phyloP scores from a whole-genome alignment of 371 early-diverging fungal genomes.

The Mycotypha africana region DNA sequence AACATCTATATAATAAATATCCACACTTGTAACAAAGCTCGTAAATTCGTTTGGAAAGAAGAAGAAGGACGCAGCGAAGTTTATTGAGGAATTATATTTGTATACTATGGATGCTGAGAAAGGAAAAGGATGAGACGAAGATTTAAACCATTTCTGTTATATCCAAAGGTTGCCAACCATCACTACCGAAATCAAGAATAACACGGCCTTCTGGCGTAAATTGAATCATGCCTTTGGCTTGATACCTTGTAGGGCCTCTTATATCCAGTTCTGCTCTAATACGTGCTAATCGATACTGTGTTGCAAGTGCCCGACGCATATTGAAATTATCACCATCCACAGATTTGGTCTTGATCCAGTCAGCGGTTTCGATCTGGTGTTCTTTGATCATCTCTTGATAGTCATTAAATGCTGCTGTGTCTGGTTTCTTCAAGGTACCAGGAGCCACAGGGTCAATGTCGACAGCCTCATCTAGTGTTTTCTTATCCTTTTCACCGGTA shows the following conservation, averaged over 20 bases:
- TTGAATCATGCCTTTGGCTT: conserved; percentile 17
- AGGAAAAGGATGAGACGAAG: neutral
- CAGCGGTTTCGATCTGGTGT: conserved; percentile 16
- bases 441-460: conserved; percentile 19
- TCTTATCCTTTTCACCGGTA: conserved; percentile 19
- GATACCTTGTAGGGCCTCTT: conserved; percentile 20
- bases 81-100: too few relatives aligned
- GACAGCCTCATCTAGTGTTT: conserved; percentile 23
- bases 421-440: conserved; percentile 18
- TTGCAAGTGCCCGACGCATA: conserved; percentile 16
- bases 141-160: conserved; percentile 25
- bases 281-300: conserved; percentile 22
- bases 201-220: conserved; percentile 12
- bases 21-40: too few relatives aligned
- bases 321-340: conserved; percentile 10
- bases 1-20: too few relatives aligned
- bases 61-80: too few relatives aligned
- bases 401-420: conserved; percentile 12
- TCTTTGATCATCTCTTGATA: conserved; percentile 15
- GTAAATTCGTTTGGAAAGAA: too few relatives aligned
- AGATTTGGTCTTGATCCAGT: conserved; percentile 17
- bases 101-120: too few relatives aligned
- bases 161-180: conserved; percentile 19
- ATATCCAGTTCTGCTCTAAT: conserved; percentile 15
- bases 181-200: conserved; percentile 20